These are phyloP conservation scores for Monocercomonoides exilis DNA, from an alignment of 78 protist species.

Conservation along the genomic window DNA sequence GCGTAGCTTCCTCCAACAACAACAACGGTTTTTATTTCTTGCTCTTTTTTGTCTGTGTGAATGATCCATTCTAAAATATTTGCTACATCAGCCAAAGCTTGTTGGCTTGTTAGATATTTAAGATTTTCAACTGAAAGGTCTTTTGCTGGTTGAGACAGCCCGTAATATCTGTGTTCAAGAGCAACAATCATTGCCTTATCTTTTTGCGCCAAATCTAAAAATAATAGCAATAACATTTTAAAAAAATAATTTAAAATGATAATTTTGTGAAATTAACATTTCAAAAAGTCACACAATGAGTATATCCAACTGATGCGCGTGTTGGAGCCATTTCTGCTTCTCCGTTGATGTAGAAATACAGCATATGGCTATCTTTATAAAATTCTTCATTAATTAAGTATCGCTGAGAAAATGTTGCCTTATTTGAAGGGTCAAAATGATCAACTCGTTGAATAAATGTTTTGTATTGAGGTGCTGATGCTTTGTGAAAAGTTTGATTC, in stretches of 20 bases:
- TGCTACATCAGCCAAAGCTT: slow-evolving; percentile 49
- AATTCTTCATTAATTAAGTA: slow-evolving; percentile 36
- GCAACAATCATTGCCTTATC: slow-evolving; percentile 41
- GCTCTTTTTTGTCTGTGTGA: neutral
- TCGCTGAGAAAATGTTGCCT: slow-evolving; percentile 14
- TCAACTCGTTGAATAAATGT: slow-evolving; percentile 19
- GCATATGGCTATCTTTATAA: slow-evolving; percentile 16
- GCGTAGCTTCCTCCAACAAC: slow-evolving; percentile 46
- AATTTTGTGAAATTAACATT: no score
- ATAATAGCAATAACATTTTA: neutral
- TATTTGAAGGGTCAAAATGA: slow-evolving; percentile 31
- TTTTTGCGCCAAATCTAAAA: slow-evolving; percentile 20
- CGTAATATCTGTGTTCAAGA: slow-evolving; percentile 72
- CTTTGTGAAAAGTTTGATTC: no score
- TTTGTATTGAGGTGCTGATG: no score
- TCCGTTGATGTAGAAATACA: slow-evolving; percentile 23
- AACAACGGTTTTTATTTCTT: neutral
- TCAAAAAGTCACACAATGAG: no score
- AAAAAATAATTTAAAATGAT: neutral
- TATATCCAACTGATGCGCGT: no score
- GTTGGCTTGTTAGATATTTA: slow-evolving; percentile 46
- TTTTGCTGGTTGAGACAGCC: slow-evolving; percentile 49
- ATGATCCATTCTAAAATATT: neutral
- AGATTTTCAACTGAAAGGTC: slow-evolving; percentile 45
- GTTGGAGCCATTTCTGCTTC: slow-evolving; percentile 37